Evolutionary conservation across 139 green algal genomes (phyloP).

Genomic region (Chlamydomonas eustigma): DNA sequence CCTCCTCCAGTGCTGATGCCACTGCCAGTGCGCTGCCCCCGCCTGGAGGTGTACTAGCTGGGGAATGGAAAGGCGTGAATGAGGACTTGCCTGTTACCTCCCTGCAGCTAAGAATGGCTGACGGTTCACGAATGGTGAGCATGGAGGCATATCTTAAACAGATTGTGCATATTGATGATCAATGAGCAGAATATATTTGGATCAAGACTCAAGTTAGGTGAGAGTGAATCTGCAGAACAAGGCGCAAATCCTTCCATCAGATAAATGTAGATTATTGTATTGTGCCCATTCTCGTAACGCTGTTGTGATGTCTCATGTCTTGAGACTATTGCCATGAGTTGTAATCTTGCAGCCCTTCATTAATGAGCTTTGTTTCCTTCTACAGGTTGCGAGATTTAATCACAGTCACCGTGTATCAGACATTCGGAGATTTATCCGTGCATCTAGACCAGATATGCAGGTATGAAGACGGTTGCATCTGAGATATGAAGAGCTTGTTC

Average conservation of each 20-base stretch:
- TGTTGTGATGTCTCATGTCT: too few species aligned
- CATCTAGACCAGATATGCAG: slow-evolving; percentile 55
- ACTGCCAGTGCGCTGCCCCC: background rate
- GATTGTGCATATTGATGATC: too few species aligned
- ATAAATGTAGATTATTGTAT: too few species aligned
- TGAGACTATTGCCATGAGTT: too few species aligned
- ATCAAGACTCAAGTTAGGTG: too few species aligned
- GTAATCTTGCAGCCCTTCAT: too few species aligned
- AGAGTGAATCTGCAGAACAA: too few species aligned
- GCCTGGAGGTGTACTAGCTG: slow-evolving; percentile 8
- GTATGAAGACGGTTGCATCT: slow-evolving; percentile 8
- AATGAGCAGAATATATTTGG: too few species aligned
- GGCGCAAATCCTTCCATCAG: too few species aligned
- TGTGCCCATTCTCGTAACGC: too few species aligned
- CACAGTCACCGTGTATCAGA: slow-evolving; percentile 70
- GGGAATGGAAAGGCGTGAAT: slow-evolving; percentile 72
- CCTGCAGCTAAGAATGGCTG: slow-evolving; percentile 79
- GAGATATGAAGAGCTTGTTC: too few species aligned
- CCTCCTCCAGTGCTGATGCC: slow-evolving; percentile 6
- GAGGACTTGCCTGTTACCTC: slow-evolving; percentile 68
- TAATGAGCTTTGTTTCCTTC: background rate
- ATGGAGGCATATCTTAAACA: too few species aligned
- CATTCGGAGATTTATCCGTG: slow-evolving; percentile 78
- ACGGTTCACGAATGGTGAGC: slow-evolving; percentile 70
- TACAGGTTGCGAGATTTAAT: slow-evolving; percentile 78